These are phyloP conservation scores for Cyclotella choctawhatcheeana DNA, from an alignment of 108 stramenopile species.

Conservation along the genomic window DNA sequence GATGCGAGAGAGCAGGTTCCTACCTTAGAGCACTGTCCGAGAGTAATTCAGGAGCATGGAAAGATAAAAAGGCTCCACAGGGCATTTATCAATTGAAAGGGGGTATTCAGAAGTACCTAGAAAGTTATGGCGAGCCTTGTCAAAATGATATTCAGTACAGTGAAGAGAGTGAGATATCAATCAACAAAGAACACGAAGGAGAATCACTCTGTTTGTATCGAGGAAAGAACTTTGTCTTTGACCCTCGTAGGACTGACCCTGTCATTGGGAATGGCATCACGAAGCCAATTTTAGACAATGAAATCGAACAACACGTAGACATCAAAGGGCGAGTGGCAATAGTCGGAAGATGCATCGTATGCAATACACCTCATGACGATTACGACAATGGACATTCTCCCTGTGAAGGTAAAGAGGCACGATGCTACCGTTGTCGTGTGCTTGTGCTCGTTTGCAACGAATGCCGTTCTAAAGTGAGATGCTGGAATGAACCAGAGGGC, in stretches of 20 bases:
- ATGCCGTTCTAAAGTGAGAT: constrained; percentile 61
- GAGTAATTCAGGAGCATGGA: constrained; percentile 47
- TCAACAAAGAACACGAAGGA: constrained; percentile 13
- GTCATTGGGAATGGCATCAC: constrained; percentile 49
- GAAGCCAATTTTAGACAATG: constrained; percentile 13
- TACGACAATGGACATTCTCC: constrained; percentile 89
- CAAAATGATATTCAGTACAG: too few relatives aligned
- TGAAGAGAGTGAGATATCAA: too few relatives aligned
- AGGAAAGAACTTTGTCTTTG: constrained; percentile 92
- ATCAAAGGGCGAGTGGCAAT: constrained; percentile 17
- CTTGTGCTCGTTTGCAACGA: constrained; percentile 76
- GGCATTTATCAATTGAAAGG: constrained; percentile 77
- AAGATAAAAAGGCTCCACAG: constrained; percentile 44
- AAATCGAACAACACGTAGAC: constrained; percentile 13
- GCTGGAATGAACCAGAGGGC: constrained; percentile 56
- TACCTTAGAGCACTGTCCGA: constrained; percentile 67
- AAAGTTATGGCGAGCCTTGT: constrained; percentile 30
- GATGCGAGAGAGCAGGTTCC: constrained; percentile 80
- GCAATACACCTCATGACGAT: constrained; percentile 74
- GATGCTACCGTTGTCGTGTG: constrained; percentile 85
- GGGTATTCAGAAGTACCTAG: constrained; percentile 83
- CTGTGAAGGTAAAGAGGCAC: constrained; percentile 71
- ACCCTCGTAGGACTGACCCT: constrained; percentile 70
- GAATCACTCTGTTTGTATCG: constrained; percentile 52
- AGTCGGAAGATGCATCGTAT: constrained; percentile 73